These are phyloP conservation scores for Cicer cuneatum DNA, from an alignment of 306 rosid species.

Conservation along the genomic window DNA sequence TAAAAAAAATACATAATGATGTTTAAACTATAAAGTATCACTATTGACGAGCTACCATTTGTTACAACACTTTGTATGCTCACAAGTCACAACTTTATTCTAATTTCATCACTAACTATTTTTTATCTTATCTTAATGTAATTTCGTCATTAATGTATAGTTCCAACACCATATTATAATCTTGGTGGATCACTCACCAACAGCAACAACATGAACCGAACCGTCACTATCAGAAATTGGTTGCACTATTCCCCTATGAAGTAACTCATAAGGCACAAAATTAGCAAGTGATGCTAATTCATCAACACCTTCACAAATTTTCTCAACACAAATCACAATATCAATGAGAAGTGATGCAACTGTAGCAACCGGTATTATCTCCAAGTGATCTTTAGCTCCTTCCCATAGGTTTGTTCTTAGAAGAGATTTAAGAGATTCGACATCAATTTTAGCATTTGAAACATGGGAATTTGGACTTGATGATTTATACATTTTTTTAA, in stretches of 20 bases:
- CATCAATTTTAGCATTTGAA: constrained; percentile 39
- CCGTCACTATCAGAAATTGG: constrained; percentile 22
- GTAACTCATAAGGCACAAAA: background rate
- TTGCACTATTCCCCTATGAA: constrained; percentile 43
- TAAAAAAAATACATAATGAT: too few species aligned
- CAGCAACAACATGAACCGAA: constrained; percentile 34
- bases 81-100: background rate
- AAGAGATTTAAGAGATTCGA: constrained; percentile 46
- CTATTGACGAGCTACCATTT: background rate
- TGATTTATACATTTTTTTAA: constrained; percentile 46
- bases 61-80: background rate
- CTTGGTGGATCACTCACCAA: constrained; percentile 11
- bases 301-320: constrained; percentile 45
- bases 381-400: constrained; percentile 38
- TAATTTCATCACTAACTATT: background rate
- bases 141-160: background rate
- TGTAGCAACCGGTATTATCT: constrained; percentile 43
- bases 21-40: background rate
- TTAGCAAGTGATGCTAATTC: constrained; percentile 49
- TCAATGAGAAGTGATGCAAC: constrained; percentile 52
- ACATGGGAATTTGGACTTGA: constrained; percentile 36
- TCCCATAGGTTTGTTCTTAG: constrained; percentile 42
- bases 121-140: background rate
- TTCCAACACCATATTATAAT: background rate
- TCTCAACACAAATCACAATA: constrained; percentile 41